Percentiles rank a stretch among this genome's conserved stretches.
Evolutionary conservation across 192 early-diverging fungal species (phyloP).

Genomic region (Geranomyces variabilis): DNA sequence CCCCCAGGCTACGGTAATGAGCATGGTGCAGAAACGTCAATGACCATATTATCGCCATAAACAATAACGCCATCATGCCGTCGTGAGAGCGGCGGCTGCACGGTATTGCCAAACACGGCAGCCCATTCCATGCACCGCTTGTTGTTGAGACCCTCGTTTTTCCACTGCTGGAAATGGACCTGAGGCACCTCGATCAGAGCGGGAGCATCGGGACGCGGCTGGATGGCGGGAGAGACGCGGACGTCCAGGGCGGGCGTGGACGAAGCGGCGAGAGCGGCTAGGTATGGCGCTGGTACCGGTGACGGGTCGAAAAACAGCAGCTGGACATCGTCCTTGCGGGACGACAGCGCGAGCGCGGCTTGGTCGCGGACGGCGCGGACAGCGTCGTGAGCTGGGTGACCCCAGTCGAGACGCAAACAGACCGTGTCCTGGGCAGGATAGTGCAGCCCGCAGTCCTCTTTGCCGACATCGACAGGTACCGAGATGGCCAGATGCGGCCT

Average conservation of each 20-base stretch:
- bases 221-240: not conserved
- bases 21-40: not conserved
- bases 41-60: not conserved
- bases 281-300: not conserved
- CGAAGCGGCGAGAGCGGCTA: not conserved
- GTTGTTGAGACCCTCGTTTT: not conserved
- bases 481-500: not conserved
- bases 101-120: not conserved
- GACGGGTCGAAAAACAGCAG: not conserved
- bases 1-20: too few relatives aligned
- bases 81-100: not conserved
- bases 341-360: not conserved
- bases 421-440: conserved; percentile 3
- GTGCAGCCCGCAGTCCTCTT: conserved; percentile 1
- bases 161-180: conserved; percentile 13
- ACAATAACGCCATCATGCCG: not conserved
- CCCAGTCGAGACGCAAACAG: conserved; percentile 2
- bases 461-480: not conserved
- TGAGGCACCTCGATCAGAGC: not conserved
- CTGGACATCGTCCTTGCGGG: not conserved
- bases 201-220: not conserved
- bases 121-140: not conserved
- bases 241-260: not conserved
- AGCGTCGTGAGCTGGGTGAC: conserved; percentile 1
- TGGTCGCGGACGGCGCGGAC: not conserved